A percentile compares a stretch with the other conserved stretches of the same genome.
phyloP scores from a whole-genome alignment of 1,139 yeast species.

The Magnusiomyces clavatus region DNA sequence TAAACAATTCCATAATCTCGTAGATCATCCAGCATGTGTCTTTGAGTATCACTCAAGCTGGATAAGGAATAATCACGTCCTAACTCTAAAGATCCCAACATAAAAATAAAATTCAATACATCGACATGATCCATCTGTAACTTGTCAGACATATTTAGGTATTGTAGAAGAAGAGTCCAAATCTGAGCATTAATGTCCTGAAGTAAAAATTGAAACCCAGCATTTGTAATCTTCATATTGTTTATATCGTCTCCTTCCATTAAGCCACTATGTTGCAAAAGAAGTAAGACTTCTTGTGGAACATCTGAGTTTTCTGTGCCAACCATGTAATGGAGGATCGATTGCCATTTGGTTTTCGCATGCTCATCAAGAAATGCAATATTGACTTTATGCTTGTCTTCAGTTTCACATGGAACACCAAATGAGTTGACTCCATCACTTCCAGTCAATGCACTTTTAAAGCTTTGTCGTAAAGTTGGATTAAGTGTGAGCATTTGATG shows the following conservation, averaged over 20 bases:
- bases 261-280: conserved; percentile 59
- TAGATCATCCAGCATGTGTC: conserved; percentile 80
- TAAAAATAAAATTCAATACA: conserved; percentile 84
- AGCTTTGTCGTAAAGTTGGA: conserved; percentile 63
- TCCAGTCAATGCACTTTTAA: conserved; percentile 81
- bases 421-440: conserved; percentile 46
- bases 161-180: conserved; percentile 86
- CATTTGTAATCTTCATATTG: conserved; percentile 67
- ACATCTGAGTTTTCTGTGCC: conserved; percentile 54
- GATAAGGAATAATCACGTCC: conserved; percentile 78
- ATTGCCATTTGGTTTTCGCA: conserved; percentile 88
- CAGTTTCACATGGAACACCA: conserved; percentile 46
- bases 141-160: conserved; percentile 74
- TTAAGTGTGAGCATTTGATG: conserved; percentile 52
- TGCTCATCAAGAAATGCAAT: conserved; percentile 63
- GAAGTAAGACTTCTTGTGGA: conserved; percentile 41
- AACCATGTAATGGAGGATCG: conserved; percentile 93
- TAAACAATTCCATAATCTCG: conserved; percentile 89
- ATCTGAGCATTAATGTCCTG: conserved; percentile 93
- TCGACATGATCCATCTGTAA: conserved; percentile 94
- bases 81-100: conserved; percentile 84
- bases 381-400: conserved; percentile 48
- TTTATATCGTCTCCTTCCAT: conserved; percentile 54
- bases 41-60: conserved; percentile 71
- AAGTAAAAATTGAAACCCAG: conserved; percentile 85